These are phyloP conservation scores for Ustilago trichophora DNA, from an alignment of 1,284 basidiomycete species.

Conservation along the genomic window DNA sequence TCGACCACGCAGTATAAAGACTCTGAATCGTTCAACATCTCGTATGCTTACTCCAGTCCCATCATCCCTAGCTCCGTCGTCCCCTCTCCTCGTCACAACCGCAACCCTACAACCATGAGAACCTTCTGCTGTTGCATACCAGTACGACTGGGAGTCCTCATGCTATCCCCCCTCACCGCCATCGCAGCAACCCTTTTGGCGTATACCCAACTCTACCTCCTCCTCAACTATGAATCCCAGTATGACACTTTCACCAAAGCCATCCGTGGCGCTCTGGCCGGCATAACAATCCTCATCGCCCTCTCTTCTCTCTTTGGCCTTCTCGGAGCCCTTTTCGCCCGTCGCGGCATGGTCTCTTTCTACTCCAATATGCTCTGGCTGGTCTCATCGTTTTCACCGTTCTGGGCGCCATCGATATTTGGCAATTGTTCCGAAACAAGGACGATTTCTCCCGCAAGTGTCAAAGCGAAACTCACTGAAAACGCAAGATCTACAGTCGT, in stretches of 20 bases:
- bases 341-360: conserved; percentile 18
- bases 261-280: conserved; percentile 22
- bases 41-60: not conserved
- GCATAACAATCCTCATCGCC: conserved; percentile 20
- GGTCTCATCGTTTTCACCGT: conserved; percentile 15
- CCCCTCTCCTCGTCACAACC: no score
- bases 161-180: conserved; percentile 17
- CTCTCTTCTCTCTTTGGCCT: conserved; percentile 24
- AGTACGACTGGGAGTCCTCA: conserved; percentile 18
- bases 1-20: no score
- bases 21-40: no score
- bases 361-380: conserved; percentile 33
- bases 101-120: conserved; percentile 5
- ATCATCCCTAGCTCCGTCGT: no score
- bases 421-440: conserved; percentile 26
- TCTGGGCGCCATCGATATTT: conserved; percentile 19
- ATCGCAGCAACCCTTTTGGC: conserved; percentile 9
- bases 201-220: conserved; percentile 21
- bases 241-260: conserved; percentile 19
- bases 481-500: conserved; percentile 4
- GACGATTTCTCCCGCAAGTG: not conserved
- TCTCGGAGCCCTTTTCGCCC: conserved; percentile 13
- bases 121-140: conserved; percentile 42
- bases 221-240: conserved; percentile 12
- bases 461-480: conserved; percentile 1